Evolutionary conservation across 192 early-diverging fungal genomes (phyloP), one percentile per base, ranked within the genome.

Genomic region (Coemansia sp.): DNA sequence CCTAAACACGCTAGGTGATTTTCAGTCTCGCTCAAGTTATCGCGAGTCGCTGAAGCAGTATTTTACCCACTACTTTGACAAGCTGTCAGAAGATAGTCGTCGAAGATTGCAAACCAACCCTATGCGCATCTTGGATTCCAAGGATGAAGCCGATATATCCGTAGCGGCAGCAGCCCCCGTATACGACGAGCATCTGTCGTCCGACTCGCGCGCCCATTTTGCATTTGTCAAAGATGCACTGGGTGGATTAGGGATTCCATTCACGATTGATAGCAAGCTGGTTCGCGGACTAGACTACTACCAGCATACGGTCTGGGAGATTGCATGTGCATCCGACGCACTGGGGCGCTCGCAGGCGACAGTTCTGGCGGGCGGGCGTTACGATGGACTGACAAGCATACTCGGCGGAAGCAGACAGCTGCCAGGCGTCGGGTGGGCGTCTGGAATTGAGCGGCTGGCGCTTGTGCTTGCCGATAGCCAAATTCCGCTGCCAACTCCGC

Each of bases 241-340:
- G 4, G 56, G 76, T 1, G 54, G 54, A 0, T 60, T 86, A 14
- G 31, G 50, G 0, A 86, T 89, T 14, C 81, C 85, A 7, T 86
- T 80, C 43, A 65, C 63, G 3, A 28, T 84, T 19, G 83, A 86
- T 48, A 60, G 60, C 11, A 60, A 68, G 18, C 65, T 89, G 23
- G 87, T 89, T 24, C 72, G 87, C 27, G 87, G 87, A 6, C 67
- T 89, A n/a, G 87, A 89, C 35, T 89, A 86, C 44, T 89, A 89
- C 56, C 82, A 87, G 50, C 81, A 85, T 38, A 87, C 87, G 8
- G 84, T 89, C 8, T 89, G 85, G 74, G 87, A 89, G 60, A 81
- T 84, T 24, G 78, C 75, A 1, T 54, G 68, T 23, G 14, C 58
- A 3, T 67, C 68, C 0, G 56, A 56, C 8, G 48, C 43, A 12